Base-by-base conservation (phyloP, 495 filamentous ascomycete genomes). In the Tirmania nivea region DNA sequence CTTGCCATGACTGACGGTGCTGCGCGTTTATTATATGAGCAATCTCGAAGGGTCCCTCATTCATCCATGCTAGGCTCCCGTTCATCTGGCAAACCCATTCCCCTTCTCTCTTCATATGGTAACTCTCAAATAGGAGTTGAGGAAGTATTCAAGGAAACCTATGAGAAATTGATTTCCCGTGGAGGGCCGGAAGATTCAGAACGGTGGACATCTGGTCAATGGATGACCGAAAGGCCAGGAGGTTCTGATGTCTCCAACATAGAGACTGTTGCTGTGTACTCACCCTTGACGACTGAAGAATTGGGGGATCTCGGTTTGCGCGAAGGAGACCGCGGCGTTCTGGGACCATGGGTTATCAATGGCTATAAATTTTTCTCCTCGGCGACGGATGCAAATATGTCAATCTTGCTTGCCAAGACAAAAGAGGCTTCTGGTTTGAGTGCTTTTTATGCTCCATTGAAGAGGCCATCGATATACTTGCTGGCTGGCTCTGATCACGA, bases 191-290 rank as follows among this genome's bases (percentile, higher is more conserved):
- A 82, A 54, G 70, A 78, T 3, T 55, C 62, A 8, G 55, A 66
- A n/a, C 72, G 75, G 14, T 86, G 82, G 83, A 86, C 82, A 5
- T 78, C 74, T 34, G 83, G 84, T 0, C 83, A 88, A 61, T 89
- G 84, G 84, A 88, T 88, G 84, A 87, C 84, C 0, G 83, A 87
- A 59, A 73, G 83, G n/a, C 66, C 72, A 0, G 83, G 82, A 8
- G 83, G 83, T 2, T 81, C 77, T 56, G 83, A 89, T 56, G 79
- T 86, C 3, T 76, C 76, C 8, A 74, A 70, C 48, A 83, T 79
- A 0, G 83, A 88, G 63, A 88, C 82, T 1, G 66, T 71, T 56
- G 83, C 72, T 35, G 74, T 65, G 55, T 63, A 57, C 55, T 56
- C 52, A 1, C 55, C 58, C 54, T 50, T 54, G 36, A 31, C 61